phyloP scores from a whole-genome alignment of 352 stramenopile species.

The Globisporangium iwayamae region DNA sequence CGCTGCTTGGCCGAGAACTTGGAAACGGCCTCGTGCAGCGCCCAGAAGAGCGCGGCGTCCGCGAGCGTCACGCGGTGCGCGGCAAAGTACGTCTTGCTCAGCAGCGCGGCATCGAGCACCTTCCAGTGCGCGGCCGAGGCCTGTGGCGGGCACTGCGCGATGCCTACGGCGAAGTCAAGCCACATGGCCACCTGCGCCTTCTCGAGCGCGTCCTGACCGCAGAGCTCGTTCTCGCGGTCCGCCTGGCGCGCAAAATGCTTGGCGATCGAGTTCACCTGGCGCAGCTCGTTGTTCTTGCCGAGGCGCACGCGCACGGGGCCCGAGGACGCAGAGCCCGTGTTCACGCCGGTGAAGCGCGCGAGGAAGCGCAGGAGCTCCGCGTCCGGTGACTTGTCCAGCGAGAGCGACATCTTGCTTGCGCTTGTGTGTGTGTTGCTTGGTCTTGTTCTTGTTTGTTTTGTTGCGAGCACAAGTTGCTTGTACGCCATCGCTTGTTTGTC shows the following conservation, averaged over 20 bases:
- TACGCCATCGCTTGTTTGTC: background rate
- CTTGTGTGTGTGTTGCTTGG: background rate
- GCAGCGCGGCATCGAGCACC: conserved; percentile 53
- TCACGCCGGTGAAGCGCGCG: conserved; percentile 77
- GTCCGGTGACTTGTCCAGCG: conserved; percentile 70
- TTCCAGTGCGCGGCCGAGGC: conserved; percentile 51
- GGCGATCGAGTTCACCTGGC: conserved; percentile 70
- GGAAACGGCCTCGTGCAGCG: conserved; percentile 38
- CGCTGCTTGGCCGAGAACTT: conserved; percentile 37
- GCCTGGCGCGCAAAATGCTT: conserved; percentile 71
- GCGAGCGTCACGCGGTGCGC: conserved; percentile 73
- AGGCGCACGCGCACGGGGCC: conserved; percentile 73
- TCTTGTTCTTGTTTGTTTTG: background rate
- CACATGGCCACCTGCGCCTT: conserved; percentile 75
- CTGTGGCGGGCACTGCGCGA: conserved; percentile 34
- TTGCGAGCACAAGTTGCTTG: too few species aligned
- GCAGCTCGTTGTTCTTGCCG: conserved; percentile 66
- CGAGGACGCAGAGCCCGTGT: conserved; percentile 62
- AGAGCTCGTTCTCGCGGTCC: conserved; percentile 70
- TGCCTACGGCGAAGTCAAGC: conserved; percentile 58
- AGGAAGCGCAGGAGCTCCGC: conserved; percentile 80
- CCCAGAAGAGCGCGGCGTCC: conserved; percentile 76
- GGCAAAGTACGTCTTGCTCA: conserved; percentile 61
- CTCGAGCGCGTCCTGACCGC: conserved; percentile 57
- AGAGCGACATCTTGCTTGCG: conserved; percentile 59